Base-by-base conservation (phyloP, 306 rosid genomes). In the Quercus ilex region DNA sequence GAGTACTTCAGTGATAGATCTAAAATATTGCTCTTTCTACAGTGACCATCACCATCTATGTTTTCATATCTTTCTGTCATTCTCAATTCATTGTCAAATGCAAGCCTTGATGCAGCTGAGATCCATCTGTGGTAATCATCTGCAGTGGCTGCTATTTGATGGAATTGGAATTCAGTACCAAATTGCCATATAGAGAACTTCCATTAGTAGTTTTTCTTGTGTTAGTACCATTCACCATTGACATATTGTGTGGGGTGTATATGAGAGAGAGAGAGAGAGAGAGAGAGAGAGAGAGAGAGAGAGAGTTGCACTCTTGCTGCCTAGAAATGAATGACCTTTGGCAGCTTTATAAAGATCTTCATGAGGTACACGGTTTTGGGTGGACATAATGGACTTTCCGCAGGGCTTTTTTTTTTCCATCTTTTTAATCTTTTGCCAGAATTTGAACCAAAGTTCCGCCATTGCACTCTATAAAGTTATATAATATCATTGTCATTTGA, bases 371-470 rank as follows among this genome's bases (percentile, higher is more conserved):
- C 78, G 17, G 46, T 23, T 59, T 49, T 49, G 53, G 53, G 53
- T 49, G 4, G 53, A 12, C 17, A 49, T 49, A n/a, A 49, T 49
- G 53, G 53, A 49, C 53, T 49, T 49, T 49, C 53, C 4, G 53
- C 12, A 49, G 15, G 17, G 53, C 53, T 11, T 13, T 13, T 30
- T 31, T 9, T 49, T 31, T n/a, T 13, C 62, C 19, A 6, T 7
- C 5, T 65, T 52, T 77, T 18, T 12, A 43, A 21, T 18, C 28
- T 46, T 26, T 46, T 28, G 49, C 60, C 11, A 30, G 65, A 79
- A 43, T 79, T 73, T 79, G 83, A 79, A 73, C 55, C 25, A 73
- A 63, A 55, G 52, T 57, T 62, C 78, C 74, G 83, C 83, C 82
- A 72, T 49, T 14, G 26, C 28, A 60, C 7, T 49, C 38, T 17